These are phyloP conservation scores for Colletotrichum tanaceti DNA, from an alignment of 2,329 filamentous ascomycete genomes.

Conservation along the genomic window DNA sequence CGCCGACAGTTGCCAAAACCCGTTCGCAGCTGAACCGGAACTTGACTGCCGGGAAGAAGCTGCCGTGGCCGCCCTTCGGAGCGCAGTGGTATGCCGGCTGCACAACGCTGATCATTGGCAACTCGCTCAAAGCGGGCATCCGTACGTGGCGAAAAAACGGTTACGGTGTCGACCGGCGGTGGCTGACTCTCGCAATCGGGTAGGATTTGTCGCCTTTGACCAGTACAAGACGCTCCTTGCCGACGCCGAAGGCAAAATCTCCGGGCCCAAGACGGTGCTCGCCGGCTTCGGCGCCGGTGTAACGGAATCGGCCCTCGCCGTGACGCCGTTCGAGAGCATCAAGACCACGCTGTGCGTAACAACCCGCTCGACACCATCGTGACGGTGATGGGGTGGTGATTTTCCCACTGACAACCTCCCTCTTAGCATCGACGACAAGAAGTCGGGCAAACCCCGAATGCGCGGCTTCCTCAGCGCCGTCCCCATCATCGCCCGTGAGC, in stretches of 20 bases:
- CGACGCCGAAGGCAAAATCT: constrained; percentile 88
- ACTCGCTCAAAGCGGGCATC: constrained; percentile 95
- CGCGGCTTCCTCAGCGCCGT: constrained; percentile 92
- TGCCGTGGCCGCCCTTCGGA: constrained; percentile 95
- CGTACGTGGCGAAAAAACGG: constrained; percentile 64
- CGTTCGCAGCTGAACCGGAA: constrained; percentile 86
- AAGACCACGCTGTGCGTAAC: constrained; percentile 85
- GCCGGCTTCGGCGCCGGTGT: constrained; percentile 95
- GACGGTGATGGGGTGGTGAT: not conserved
- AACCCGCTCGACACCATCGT: not conserved
- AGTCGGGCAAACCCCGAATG: constrained; percentile 85
- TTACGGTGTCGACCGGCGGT: too few species aligned
- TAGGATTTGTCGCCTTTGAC: constrained; percentile 95
- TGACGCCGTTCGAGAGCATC: constrained; percentile 97
- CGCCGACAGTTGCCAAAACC: constrained; percentile 8
- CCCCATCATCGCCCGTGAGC: constrained; percentile 85
- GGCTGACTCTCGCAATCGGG: constrained; percentile 34
- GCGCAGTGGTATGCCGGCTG: constrained; percentile 97
- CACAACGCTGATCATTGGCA: constrained; percentile 95
- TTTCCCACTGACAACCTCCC: constrained; percentile 1
- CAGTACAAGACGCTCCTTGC: constrained; percentile 87
- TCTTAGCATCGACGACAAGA: constrained; percentile 91
- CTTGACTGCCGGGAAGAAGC: constrained; percentile 83
- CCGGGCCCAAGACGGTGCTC: constrained; percentile 88
- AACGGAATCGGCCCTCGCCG: constrained; percentile 91